A percentile compares a stretch with the other conserved stretches of the same genome.
These are phyloP conservation scores for Teunomyces atbi DNA, from an alignment of 805 yeast genomes.

Conservation along the genomic window DNA sequence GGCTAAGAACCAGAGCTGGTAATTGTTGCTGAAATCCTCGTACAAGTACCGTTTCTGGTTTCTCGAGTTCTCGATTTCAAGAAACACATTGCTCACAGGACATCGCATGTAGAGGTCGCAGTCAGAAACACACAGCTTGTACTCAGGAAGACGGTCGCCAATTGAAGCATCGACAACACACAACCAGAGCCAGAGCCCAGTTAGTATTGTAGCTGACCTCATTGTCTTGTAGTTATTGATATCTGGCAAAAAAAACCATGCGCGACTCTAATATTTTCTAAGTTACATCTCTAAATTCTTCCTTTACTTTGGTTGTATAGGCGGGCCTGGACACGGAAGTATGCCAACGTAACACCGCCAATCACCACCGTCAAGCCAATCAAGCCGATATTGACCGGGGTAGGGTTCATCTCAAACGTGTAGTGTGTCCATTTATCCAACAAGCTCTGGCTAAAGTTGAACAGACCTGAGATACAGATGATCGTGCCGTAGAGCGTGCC, in stretches of 20 bases:
- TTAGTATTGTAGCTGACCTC: background rate
- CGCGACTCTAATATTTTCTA: too few species aligned
- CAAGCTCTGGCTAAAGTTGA: conserved; percentile 47
- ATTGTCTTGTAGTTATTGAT: background rate
- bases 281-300: background rate
- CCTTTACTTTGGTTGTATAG: background rate
- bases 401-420: conserved; percentile 53
- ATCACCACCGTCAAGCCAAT: conserved; percentile 39
- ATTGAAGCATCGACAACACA: conserved; percentile 12
- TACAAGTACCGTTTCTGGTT: conserved; percentile 1
- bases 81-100: conserved; percentile 11
- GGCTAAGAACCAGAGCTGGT: conserved; percentile 7
- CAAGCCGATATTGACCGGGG: conserved; percentile 46
- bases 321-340: conserved; percentile 25
- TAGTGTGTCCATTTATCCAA: conserved; percentile 52
- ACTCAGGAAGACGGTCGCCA: conserved; percentile 35
- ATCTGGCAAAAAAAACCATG: background rate
- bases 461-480: conserved; percentile 50
- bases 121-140: conserved; percentile 20
- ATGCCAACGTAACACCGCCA: conserved; percentile 42
- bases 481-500: conserved; percentile 60
- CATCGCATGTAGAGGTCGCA: conserved; percentile 22
- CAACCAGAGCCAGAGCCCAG: background rate
- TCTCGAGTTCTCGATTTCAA: conserved; percentile 10
- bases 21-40: conserved; percentile 4